Evolutionary conservation across 345 rosid species (phyloP), one percentile per base, ranked within the genome.

Genomic region (Firmiana major): DNA sequence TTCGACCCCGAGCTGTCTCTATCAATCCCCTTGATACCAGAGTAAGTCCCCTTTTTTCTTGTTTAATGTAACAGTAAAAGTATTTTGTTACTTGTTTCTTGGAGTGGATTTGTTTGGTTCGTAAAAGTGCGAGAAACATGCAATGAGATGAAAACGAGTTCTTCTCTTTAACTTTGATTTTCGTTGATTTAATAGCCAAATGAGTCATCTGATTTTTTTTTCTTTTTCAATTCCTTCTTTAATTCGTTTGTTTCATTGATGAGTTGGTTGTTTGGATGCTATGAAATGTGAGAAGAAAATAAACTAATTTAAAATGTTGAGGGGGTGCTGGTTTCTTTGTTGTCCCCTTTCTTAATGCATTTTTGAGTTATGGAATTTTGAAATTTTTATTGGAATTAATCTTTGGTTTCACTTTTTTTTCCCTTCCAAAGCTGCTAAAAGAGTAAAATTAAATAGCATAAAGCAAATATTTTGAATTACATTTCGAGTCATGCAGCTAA

Each of bases 1-100:
- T 95, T 40, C 89, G 96, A 15, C 84, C 96, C 2, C 90, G 88
- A 26, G 99, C 99, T 79, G 98, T 92, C 19, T 90, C 99, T 17
- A 71, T 95, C 85, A 95, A 95, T 75, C 99, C 97, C 43, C 99
- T 95, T 36, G 97, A 95, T 80, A 89, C 91, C 55, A 85, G 97
- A 86, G 99, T 93, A 76, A 88, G 97, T 85, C 53, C 42, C 46
- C 38, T 45, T 15, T 58, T 75, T 54, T 49, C 42, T 62, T 76
- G 74, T 73, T 77, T 53, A 40, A 75, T 58, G 24, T 62, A 17
- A 45, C 1, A 3, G 16, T 46, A n/a, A 43, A 63, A 63, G 67
- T 16, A 36, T 55, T 51, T 53, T 4, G 28, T 36, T 9, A 5
- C 34, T 71, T 22, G 2, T 72, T 17, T 70, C 46, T 28, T 45